Percentiles rank a stretch among this genome's conserved stretches.
Evolutionary conservation across 768 basidiomycete genomes (phyloP).

Genomic region (Tulasnella sp.): DNA sequence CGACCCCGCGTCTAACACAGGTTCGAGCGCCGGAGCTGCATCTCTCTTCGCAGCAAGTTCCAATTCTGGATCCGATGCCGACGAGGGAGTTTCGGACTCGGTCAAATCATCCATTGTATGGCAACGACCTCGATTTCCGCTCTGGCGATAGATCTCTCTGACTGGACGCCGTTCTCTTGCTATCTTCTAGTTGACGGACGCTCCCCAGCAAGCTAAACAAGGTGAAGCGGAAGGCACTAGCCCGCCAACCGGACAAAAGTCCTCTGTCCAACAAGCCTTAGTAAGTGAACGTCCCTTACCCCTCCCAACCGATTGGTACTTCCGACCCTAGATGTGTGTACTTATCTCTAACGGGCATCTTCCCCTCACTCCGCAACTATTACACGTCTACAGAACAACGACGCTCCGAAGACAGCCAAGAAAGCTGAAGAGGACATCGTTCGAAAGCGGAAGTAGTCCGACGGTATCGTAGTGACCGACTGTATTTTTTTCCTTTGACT

Average conservation of each 20-base stretch:
- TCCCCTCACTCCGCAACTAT: not conserved
- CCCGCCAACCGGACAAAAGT: not conserved
- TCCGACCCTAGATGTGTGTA: not conserved
- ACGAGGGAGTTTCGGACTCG: slow-evolving; percentile 1
- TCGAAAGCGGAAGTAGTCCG: not conserved
- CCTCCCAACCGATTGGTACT: not conserved
- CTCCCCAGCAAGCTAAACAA: slow-evolving; percentile 6
- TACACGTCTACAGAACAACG: slow-evolving; percentile 10
- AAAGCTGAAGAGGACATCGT: not conserved
- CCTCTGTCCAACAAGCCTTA: slow-evolving; percentile 14
- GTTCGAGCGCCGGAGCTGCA: not conserved
- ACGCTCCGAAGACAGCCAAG: slow-evolving; percentile 25
- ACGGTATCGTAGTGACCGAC: too few relatives aligned
- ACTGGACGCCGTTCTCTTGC: not conserved
- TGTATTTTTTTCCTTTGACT: not conserved
- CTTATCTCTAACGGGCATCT: not conserved
- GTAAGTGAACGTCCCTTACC: not conserved
- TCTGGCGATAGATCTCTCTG: not conserved
- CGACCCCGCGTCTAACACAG: not conserved
- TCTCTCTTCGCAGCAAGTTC: slow-evolving; percentile 1
- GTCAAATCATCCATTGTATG: slow-evolving; percentile 1
- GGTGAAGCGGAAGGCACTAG: not conserved
- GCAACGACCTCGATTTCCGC: not conserved
- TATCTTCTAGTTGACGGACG: not conserved
- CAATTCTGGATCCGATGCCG: not conserved